Conservation (phyloP, 179 eudicot species). For the Camellia oleifera region DNA sequence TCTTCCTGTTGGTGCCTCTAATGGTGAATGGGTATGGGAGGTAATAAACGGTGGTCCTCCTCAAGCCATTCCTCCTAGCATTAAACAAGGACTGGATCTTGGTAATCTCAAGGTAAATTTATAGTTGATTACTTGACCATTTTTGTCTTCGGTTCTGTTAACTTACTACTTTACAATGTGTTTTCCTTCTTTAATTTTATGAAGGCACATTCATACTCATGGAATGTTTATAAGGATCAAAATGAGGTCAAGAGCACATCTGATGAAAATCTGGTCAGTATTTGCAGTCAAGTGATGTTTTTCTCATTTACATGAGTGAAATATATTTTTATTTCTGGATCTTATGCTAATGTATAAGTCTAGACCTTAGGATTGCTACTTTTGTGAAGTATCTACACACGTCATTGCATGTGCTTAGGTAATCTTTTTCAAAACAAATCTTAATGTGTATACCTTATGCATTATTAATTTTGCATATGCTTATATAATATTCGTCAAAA, state of each 20-base stretch:
- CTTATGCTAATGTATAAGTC: not conserved
- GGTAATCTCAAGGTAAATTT: constrained; percentile 71
- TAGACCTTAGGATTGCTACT: not conserved
- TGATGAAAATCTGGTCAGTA: constrained; percentile 56
- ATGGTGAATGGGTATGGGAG: constrained; percentile 87
- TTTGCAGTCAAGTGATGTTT: constrained; percentile 5
- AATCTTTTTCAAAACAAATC: not conserved
- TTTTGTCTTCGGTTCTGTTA: constrained; percentile 4
- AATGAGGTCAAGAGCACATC: constrained; percentile 29
- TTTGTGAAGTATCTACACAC: not conserved
- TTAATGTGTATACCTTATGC: not conserved
- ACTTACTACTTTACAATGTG: constrained; percentile 9
- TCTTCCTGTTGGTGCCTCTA: constrained; percentile 74
- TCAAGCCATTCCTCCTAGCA: constrained; percentile 69
- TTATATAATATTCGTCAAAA: not conserved
- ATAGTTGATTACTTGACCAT: not conserved
- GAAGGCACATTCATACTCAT: constrained; percentile 63
- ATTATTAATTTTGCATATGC: not conserved
- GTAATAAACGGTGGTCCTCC: constrained; percentile 78
- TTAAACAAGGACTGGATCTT: constrained; percentile 74
- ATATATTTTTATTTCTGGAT: not conserved
- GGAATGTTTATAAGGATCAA: constrained; percentile 55
- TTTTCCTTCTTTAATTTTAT: constrained; percentile 19
- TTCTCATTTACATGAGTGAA: not conserved
- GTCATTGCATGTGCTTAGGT: not conserved